phyloP scores from a whole-genome alignment of 2,329 filamentous ascomycete species.

The Bipolaris sorokiniana region DNA sequence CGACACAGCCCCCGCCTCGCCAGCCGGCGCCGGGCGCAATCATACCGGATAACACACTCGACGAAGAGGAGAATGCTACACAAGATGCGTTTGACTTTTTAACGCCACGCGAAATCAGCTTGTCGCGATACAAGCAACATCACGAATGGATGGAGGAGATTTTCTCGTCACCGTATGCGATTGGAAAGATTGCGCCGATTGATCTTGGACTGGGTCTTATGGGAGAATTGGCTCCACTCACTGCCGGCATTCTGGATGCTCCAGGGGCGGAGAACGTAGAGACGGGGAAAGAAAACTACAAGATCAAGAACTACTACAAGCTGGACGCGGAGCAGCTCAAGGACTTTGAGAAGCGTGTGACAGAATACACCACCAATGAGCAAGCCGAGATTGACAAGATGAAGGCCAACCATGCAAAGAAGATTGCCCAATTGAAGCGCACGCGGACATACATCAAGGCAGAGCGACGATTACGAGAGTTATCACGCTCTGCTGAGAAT shows the following conservation, averaged over 20 bases:
- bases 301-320: slow-evolving; percentile 64
- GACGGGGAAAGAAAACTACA: slow-evolving; percentile 33
- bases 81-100: slow-evolving; percentile 88
- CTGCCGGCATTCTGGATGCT: slow-evolving; percentile 81
- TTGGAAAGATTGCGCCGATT: slow-evolving; percentile 82
- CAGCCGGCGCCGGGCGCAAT: slow-evolving; percentile 44
- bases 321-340: slow-evolving; percentile 78
- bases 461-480: slow-evolving; percentile 75
- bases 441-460: slow-evolving; percentile 73
- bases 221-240: slow-evolving; percentile 81
- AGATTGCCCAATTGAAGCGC: slow-evolving; percentile 75
- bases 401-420: slow-evolving; percentile 77
- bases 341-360: slow-evolving; percentile 80
- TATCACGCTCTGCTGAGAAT: slow-evolving; percentile 55
- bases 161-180: slow-evolving; percentile 85
- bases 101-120: slow-evolving; percentile 86
- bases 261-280: slow-evolving; percentile 41
- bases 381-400: slow-evolving; percentile 84
- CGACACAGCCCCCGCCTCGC: slow-evolving; percentile 52
- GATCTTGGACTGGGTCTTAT: slow-evolving; percentile 81
- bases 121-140: slow-evolving; percentile 87
- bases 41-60: slow-evolving; percentile 60
- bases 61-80: slow-evolving; percentile 89
- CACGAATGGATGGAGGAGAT: slow-evolving; percentile 99
- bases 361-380: slow-evolving; percentile 73